phyloP scores from a whole-genome alignment of 2,329 filamentous ascomycete genomes.

The Claviceps capensis region DNA sequence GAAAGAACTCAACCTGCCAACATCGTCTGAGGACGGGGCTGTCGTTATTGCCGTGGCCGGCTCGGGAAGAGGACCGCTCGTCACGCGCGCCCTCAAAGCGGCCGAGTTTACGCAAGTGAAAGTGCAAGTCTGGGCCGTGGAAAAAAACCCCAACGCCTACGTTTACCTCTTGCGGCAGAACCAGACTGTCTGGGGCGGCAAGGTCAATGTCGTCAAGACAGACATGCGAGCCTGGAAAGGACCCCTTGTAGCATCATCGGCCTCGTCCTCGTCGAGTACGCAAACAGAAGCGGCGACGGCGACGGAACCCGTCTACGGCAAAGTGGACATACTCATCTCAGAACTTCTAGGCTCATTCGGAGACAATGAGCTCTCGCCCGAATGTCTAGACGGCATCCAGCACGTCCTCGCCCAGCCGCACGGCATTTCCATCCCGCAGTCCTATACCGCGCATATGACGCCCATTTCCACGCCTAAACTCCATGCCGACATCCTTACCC shows the following conservation, averaged over 20 bases:
- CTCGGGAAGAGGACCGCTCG: constrained; percentile 81
- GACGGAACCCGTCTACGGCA: constrained; percentile 37
- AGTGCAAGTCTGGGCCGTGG: constrained; percentile 81
- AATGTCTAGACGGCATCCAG: constrained; percentile 92
- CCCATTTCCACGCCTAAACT: constrained; percentile 81
- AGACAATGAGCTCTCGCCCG: constrained; percentile 92
- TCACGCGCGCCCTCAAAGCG: constrained; percentile 73
- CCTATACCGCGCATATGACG: constrained; percentile 88
- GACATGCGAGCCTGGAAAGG: constrained; percentile 97
- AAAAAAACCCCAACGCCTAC: constrained; percentile 97
- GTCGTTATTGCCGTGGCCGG: constrained; percentile 87
- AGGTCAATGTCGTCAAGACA: constrained; percentile 80
- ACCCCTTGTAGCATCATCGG: constrained; percentile 37
- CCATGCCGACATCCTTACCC: constrained; percentile 61
- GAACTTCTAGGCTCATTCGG: constrained; percentile 91
- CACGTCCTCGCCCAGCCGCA: constrained; percentile 64
- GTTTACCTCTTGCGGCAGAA: constrained; percentile 86
- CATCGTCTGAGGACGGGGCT: constrained; percentile 52
- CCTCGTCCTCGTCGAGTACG: constrained; percentile 16
- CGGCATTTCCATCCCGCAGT: constrained; percentile 86
- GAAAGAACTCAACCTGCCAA: constrained; percentile 56
- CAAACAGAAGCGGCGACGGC: constrained; percentile 14
- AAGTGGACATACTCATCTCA: constrained; percentile 85
- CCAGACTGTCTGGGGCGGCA: constrained; percentile 61
- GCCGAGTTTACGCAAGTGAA: constrained; percentile 61